Evolutionary conservation across 345 rosid genomes (phyloP).

Genomic region (Rhodamnia argentea): DNA sequence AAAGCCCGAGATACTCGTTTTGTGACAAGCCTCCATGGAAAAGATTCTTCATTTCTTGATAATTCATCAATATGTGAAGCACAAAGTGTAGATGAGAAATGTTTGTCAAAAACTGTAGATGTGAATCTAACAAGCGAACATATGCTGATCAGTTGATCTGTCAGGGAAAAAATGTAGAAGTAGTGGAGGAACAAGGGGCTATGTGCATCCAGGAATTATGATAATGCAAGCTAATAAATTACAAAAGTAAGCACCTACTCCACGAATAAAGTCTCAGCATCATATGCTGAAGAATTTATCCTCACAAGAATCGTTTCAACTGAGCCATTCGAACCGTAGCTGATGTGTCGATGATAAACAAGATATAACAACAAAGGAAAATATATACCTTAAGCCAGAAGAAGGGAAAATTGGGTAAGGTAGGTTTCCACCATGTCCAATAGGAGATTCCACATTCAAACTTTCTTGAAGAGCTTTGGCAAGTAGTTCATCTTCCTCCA

Average conservation of each 20-base stretch:
- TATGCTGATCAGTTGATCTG: not conserved
- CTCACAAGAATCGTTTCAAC: not conserved
- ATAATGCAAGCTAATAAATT: not conserved
- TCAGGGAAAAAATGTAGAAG: not conserved
- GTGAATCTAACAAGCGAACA: not conserved
- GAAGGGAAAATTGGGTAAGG: slow-evolving; percentile 46
- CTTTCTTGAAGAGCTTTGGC: slow-evolving; percentile 93
- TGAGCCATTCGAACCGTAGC: not conserved
- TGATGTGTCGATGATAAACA: not conserved
- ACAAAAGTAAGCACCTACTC: not conserved
- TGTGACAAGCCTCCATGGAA: not conserved
- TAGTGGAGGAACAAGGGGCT: not conserved
- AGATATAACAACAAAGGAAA: not conserved
- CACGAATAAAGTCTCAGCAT: not conserved
- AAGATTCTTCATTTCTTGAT: not conserved
- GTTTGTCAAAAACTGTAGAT: not conserved
- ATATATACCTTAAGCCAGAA: slow-evolving; percentile 48
- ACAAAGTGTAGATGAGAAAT: not conserved
- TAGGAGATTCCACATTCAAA: slow-evolving; percentile 48
- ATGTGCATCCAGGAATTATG: not conserved
- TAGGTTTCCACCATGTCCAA: slow-evolving; percentile 27
- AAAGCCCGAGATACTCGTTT: not conserved
- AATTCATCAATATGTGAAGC: not conserved
- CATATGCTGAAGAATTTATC: not conserved
- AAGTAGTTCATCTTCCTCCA: slow-evolving; percentile 82